Evolutionary conservation across 23 red algal genomes (phyloP), one percentile per base, ranked within the genome.

Genomic region (Gracilariopsis chorda): DNA sequence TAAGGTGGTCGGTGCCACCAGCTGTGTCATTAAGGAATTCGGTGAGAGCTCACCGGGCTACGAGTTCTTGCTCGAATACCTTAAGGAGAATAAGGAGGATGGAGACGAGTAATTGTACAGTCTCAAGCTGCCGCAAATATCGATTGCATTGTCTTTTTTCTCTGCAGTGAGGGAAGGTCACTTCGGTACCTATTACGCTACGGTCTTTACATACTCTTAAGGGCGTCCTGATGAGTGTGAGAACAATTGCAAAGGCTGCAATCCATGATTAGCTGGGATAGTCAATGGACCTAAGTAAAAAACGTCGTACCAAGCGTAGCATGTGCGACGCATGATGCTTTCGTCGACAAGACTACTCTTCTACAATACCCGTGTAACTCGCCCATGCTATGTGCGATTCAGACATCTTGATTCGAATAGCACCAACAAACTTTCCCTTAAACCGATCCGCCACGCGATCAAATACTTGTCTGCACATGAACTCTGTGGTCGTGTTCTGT

Each of bases 21-120:
- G 97, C 74, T 93, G 94, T 16, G 97, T 99, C n/a, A 90, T 99
- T 24, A 99, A 96, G 74, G 97, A 99, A 42, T 99, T 99, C 65
- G 97, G 97, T 13, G 97, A 99, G 82, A 92, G 69, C 32, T 93
- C 90, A 45, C 85, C 83, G 41, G 97, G 97, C 7, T 89, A 94
- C n/a, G 93, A 95, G 39, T 99, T 95, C 63, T 51, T 99, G 58
- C 53, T 91, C 46, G 93, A 99, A 48, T 99, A 99, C 58, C n/a
- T 99, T 12, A 98, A 98, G 58, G 95, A 94, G 77, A 72, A 87
- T 48, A 86, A 87, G 70, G 91, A 71, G 2, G 91, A 75, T 25
- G 85, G 41, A 33, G 63, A 89, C 10, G 27, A 80, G 20, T 57
- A 58, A 57, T 36, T 28, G n/a, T n/a, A n/a, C n/a, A n/a, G n/a